Conservation (phyloP, 805 yeast genomes). For the Candida hungchunana region DNA sequence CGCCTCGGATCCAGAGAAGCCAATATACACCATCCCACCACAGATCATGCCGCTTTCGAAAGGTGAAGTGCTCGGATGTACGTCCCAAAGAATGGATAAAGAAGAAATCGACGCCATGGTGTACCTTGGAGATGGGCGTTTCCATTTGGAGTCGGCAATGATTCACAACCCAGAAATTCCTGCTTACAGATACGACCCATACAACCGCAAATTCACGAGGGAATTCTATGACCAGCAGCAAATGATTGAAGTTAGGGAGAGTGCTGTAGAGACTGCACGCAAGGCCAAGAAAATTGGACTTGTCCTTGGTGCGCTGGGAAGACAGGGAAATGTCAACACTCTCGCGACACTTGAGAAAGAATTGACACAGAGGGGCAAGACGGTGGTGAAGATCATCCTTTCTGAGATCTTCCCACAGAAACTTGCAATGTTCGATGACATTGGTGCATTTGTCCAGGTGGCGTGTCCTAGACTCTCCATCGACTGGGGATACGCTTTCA, state of each 20-base stretch:
- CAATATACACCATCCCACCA: conserved; percentile 71
- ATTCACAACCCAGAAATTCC: conserved; percentile 92
- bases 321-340: conserved; percentile 88
- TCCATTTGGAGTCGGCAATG: conserved; percentile 94
- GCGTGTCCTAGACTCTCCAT: conserved; percentile 96
- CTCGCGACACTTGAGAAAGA: conserved; percentile 58
- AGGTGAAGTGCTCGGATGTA: conserved; percentile 96
- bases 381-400: conserved; percentile 74
- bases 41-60: conserved; percentile 90
- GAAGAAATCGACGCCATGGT: conserved; percentile 73
- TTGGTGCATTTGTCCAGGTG: conserved; percentile 94
- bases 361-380: conserved; percentile 51
- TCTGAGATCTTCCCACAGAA: conserved; percentile 94
- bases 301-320: conserved; percentile 87
- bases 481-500: conserved; percentile 98
- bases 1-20: conserved; percentile 40
- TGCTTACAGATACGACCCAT: conserved; percentile 94
- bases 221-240: conserved; percentile 87
- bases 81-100: conserved; percentile 74
- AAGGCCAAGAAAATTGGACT: conserved; percentile 69
- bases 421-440: conserved; percentile 84
- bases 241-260: conserved; percentile 66
- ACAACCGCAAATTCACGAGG: conserved; percentile 82
- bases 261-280: conserved; percentile 64
- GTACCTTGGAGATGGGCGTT: conserved; percentile 93